phyloP scores from a whole-genome alignment of 805 yeast genomes.

The Yarrowia deformans region DNA sequence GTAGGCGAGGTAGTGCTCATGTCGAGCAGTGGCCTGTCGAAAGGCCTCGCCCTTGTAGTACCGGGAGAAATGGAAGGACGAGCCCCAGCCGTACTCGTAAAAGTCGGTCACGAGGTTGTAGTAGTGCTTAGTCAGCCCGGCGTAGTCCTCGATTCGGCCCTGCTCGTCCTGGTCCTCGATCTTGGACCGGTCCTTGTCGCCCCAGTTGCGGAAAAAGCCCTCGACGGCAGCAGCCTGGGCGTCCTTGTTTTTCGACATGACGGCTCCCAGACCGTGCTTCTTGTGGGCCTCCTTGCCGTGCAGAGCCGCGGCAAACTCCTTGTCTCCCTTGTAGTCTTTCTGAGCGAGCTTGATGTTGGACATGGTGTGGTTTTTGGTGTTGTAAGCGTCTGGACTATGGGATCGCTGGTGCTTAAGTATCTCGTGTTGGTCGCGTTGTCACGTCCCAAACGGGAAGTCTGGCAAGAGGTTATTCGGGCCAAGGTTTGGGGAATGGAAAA shows the following conservation, averaged over 20 bases:
- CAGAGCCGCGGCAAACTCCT: conserved; percentile 79
- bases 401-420: conserved; percentile 12
- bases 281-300: conserved; percentile 78
- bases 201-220: conserved; percentile 97
- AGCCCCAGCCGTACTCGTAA: conserved; percentile 99
- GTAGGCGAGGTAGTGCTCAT: conserved; percentile 92
- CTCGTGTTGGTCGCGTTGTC: conserved; percentile 16
- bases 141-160: conserved; percentile 80
- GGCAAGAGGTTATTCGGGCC: background rate
- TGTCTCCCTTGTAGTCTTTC: conserved; percentile 66
- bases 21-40: conserved; percentile 90
- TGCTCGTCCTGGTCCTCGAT: conserved; percentile 61
- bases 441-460: conserved; percentile 6
- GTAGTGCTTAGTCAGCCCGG: conserved; percentile 90
- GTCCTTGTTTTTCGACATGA: conserved; percentile 74
- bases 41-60: conserved; percentile 94
- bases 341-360: conserved; percentile 54
- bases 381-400: too few relatives aligned
- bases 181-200: conserved; percentile 74
- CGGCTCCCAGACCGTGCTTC: conserved; percentile 76
- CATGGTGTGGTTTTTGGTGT: conserved; percentile 37
- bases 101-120: conserved; percentile 97
- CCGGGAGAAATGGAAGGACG: conserved; percentile 96
- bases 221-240: conserved; percentile 85
- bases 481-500: background rate